Conservation (phyloP, 495 filamentous ascomycete species). For the Terfezia claveryi region DNA sequence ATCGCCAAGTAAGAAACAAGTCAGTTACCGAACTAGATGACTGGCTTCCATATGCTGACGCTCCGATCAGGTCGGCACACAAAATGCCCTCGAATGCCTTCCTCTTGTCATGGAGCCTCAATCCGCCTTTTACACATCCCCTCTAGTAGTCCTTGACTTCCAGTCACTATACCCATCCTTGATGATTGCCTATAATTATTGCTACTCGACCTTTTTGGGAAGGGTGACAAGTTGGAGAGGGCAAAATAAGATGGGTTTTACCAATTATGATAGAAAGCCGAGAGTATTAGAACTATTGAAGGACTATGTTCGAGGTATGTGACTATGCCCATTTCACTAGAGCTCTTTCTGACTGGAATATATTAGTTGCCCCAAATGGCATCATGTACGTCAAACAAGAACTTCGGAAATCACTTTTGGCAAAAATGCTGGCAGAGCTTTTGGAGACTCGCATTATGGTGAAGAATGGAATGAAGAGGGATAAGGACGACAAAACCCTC, state of each 20-base stretch:
- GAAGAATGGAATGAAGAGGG: constrained; percentile 85
- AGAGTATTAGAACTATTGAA: constrained; percentile 56
- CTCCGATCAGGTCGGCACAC: constrained; percentile 41
- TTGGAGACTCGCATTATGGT: constrained; percentile 96
- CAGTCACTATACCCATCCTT: constrained; percentile 91
- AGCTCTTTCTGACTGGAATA: not conserved
- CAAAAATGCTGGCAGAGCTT: constrained; percentile 92
- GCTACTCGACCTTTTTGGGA: constrained; percentile 91
- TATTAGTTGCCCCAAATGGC: constrained; percentile 67
- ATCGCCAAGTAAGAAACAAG: constrained; percentile 69
- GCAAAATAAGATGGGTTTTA: constrained; percentile 85
- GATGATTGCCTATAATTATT: constrained; percentile 99
- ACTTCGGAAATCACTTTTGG: constrained; percentile 72
- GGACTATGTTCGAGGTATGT: constrained; percentile 49
- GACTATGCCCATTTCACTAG: not conserved
- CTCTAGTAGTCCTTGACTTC: constrained; percentile 80
- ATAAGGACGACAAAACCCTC: constrained; percentile 71
- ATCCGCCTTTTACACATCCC: constrained; percentile 80
- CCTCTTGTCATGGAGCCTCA: constrained; percentile 96
- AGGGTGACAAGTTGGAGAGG: constrained; percentile 68
- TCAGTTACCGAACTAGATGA: not conserved
- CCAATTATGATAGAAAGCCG: constrained; percentile 53
- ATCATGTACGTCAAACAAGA: constrained; percentile 81
- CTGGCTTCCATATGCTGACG: not conserved
- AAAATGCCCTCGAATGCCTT: constrained; percentile 87